Evolutionary conservation across 345 rosid species (phyloP).

Genomic region (Sapria himalayana): DNA sequence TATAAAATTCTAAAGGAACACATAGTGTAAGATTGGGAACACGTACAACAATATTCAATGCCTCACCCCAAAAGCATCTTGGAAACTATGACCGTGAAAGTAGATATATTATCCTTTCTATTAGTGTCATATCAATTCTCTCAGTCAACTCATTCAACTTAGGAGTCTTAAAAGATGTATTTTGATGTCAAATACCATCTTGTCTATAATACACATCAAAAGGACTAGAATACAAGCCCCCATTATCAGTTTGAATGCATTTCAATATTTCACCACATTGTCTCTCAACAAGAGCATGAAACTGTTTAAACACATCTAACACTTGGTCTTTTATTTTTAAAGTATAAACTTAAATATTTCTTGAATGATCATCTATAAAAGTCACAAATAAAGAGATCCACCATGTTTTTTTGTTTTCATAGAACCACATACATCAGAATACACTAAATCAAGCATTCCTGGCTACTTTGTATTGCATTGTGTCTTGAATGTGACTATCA

Average conservation of each 20-base stretch:
- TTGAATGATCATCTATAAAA: too few relatives aligned
- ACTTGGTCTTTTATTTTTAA: conserved; percentile 3
- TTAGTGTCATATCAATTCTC: conserved; percentile 2
- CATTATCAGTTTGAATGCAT: neutral
- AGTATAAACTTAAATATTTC: too few relatives aligned
- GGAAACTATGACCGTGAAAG: neutral
- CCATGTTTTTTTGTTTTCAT: neutral
- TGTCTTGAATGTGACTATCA: too few relatives aligned
- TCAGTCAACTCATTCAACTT: conserved; percentile 4
- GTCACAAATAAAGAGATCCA: too few relatives aligned
- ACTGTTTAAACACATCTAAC: too few relatives aligned
- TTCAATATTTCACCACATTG: neutral
- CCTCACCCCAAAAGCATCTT: conserved; percentile 3
- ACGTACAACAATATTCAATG: neutral
- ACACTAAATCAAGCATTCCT: neutral
- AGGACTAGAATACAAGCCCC: neutral
- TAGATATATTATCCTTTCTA: neutral
- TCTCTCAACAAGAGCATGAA: conserved; percentile 1
- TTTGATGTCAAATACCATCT: neutral
- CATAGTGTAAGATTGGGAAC: conserved; percentile 1
- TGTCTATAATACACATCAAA: neutral
- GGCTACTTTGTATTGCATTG: too few relatives aligned
- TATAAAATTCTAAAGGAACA: neutral
- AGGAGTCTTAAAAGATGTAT: neutral
- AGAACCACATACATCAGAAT: neutral